A percentile compares a stretch with the other conserved stretches of the same genome.
Evolutionary conservation across 768 basidiomycete species (phyloP).

Genomic region (Rubroboletus satanas): DNA sequence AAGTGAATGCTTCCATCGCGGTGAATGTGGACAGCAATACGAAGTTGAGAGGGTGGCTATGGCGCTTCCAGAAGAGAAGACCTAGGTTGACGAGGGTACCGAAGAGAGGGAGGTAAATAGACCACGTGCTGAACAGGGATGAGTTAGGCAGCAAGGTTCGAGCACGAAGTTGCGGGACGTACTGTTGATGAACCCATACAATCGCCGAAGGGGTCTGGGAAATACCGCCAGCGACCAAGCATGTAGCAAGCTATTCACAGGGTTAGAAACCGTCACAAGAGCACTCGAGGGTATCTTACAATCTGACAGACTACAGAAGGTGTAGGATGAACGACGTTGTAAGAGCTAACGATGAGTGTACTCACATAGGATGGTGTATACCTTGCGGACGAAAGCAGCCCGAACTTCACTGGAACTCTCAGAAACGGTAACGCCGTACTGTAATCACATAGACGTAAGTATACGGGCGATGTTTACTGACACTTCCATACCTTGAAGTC

Average conservation of each 20-base stretch:
- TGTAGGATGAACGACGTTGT: background rate
- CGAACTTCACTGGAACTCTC: slow-evolving; percentile 78
- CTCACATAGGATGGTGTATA: slow-evolving; percentile 86
- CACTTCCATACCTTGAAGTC: slow-evolving; percentile 79
- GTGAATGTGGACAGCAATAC: slow-evolving; percentile 86
- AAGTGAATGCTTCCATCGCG: slow-evolving; percentile 81
- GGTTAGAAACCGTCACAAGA: background rate
- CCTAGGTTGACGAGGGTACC: slow-evolving; percentile 78
- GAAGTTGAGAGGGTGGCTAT: slow-evolving; percentile 84
- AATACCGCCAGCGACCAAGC: slow-evolving; percentile 68
- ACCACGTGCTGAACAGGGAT: slow-evolving; percentile 55
- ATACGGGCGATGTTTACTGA: background rate
- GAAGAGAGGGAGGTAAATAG: slow-evolving; percentile 74
- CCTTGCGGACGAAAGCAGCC: slow-evolving; percentile 85
- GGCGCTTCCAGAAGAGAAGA: slow-evolving; percentile 88
- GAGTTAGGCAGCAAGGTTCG: background rate
- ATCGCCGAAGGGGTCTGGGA: slow-evolving; percentile 59
- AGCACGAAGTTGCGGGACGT: slow-evolving; percentile 25
- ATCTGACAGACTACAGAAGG: slow-evolving; percentile 60
- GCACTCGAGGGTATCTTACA: slow-evolving; percentile 37
- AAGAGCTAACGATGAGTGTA: slow-evolving; percentile 5
- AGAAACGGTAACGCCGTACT: slow-evolving; percentile 81
- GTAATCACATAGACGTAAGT: slow-evolving; percentile 7
- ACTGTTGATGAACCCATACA: slow-evolving; percentile 72
- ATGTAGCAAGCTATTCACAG: slow-evolving; percentile 57